Conservation (phyloP, 768 basidiomycete genomes). For the Phanerochaete sordida region DNA sequence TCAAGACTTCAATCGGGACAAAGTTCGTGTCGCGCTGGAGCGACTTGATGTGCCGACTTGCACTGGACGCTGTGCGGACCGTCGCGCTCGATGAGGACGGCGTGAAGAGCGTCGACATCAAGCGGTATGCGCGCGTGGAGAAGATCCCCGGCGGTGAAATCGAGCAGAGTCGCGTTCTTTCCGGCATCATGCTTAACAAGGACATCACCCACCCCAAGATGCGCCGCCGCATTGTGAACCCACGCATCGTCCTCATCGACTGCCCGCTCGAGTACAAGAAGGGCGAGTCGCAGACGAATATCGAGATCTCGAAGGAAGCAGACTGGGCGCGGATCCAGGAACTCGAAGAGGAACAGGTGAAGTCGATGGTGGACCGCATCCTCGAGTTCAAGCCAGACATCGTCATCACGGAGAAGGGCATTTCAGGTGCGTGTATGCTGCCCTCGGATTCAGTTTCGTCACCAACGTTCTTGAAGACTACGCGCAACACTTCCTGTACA, state of each 20-base stretch:
- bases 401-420: conserved; percentile 95
- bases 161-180: conserved; percentile 83
- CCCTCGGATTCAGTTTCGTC: background rate
- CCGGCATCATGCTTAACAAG: conserved; percentile 97
- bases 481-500: conserved; percentile 87
- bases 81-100: conserved; percentile 77
- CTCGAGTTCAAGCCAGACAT: conserved; percentile 94
- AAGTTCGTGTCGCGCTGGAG: conserved; percentile 97
- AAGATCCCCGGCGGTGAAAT: conserved; percentile 98
- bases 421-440: conserved; percentile 71
- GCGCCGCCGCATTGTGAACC: conserved; percentile 87
- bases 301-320: conserved; percentile 91
- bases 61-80: conserved; percentile 86
- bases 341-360: conserved; percentile 97
- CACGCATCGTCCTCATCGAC: conserved; percentile 85
- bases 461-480: conserved; percentile 51
- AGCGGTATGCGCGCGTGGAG: conserved; percentile 96
- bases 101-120: conserved; percentile 91
- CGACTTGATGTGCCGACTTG: conserved; percentile 95
- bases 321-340: conserved; percentile 92
- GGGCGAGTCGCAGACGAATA: conserved; percentile 97
- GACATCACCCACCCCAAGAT: conserved; percentile 98
- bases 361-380: conserved; percentile 77
- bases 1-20: conserved; percentile 98
- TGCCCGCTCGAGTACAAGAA: conserved; percentile 99